Evolutionary conservation across 768 basidiomycete species (phyloP), one percentile per base, ranked within the genome.

Genomic region (Lactarius sp.): DNA sequence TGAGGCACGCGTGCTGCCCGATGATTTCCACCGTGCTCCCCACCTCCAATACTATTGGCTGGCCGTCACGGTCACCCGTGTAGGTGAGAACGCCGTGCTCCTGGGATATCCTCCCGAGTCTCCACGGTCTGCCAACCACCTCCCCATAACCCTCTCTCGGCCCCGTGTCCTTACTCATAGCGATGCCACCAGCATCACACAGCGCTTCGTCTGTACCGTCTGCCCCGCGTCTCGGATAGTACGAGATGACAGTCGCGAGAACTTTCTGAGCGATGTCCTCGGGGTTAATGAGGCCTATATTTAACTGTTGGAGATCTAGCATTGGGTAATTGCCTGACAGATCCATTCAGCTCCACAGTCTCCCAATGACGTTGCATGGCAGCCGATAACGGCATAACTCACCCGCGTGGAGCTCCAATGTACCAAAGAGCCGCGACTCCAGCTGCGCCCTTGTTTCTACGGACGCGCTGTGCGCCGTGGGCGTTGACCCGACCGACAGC

Each of bases 131-230:
- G 10, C 85, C 85, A 44, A 90, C 72, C 3, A 92, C 82, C 39
- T 88, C 83, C 4, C 93, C 92, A 70, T 80, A 92, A 4, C 83
- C 85, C 9, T 82, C 82, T 33, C 81, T 84, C 3, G 84, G 87
- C 0, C 92, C 93, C 0, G 80, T 86, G 73, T 94, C 93, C 74
- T 92, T 93, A 72, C 89, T 92, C 77, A 95, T 88, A 3, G 90
- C 92, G 64, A 93, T 84, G 2, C 83, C 90, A 6, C 92, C 93
- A 8, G 87, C 88, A 73, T 96, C 92, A 60, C 85, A 85, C 77
- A 93, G 75, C 4, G 88, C 89, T 72, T 92, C 89, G 70, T 90
- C 88, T 53, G 75, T 72, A 2, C 85, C 87, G 44, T 78, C 75
- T 27, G 71, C 77, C 9, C 85, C 84, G 62, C 91, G 79, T 13